phyloP scores from a whole-genome alignment of 1,139 yeast genomes.

The Blastobotrys elegans region DNA sequence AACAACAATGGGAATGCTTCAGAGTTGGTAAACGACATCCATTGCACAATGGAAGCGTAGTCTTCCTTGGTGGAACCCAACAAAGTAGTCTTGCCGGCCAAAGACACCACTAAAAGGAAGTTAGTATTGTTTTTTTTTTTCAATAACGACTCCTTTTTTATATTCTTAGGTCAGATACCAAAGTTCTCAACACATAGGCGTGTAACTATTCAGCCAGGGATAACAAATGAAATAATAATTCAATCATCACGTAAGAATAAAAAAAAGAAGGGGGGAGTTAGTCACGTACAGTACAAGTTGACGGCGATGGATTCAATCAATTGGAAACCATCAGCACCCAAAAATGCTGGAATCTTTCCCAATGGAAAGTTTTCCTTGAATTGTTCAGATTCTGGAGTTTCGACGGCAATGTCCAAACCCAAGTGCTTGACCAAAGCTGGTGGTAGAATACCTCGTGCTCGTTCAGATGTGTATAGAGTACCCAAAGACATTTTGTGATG shows the following conservation, averaged over 20 bases:
- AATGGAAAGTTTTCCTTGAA: slow-evolving; percentile 65
- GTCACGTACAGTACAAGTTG: slow-evolving; percentile 39
- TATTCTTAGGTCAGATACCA: slow-evolving; percentile 17
- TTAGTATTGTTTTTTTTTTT: background rate
- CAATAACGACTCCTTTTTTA: background rate
- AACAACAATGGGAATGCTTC: slow-evolving; percentile 52
- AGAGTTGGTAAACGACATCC: slow-evolving; percentile 77
- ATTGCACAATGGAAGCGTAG: slow-evolving; percentile 66
- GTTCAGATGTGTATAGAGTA: slow-evolving; percentile 28
- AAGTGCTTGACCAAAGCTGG: slow-evolving; percentile 63
- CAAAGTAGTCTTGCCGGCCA: slow-evolving; percentile 37
- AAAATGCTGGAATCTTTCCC: slow-evolving; percentile 69
- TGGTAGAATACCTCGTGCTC: slow-evolving; percentile 42
- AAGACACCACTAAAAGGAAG: slow-evolving; percentile 27
- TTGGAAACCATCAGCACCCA: slow-evolving; percentile 75
- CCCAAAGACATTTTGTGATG: slow-evolving; percentile 31
- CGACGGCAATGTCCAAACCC: slow-evolving; percentile 64
- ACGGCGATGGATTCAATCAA: slow-evolving; percentile 79
- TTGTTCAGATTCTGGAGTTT: slow-evolving; percentile 41
- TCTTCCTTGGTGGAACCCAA: slow-evolving; percentile 63
- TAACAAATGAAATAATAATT: slow-evolving; percentile 51
- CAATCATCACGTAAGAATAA: slow-evolving; percentile 55
- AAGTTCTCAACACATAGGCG: slow-evolving; percentile 57
- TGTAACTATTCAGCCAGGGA: slow-evolving; percentile 76
- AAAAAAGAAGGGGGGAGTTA: background rate